phyloP scores from a whole-genome alignment of 306 rosid genomes.

The Trifolium fragiferum region DNA sequence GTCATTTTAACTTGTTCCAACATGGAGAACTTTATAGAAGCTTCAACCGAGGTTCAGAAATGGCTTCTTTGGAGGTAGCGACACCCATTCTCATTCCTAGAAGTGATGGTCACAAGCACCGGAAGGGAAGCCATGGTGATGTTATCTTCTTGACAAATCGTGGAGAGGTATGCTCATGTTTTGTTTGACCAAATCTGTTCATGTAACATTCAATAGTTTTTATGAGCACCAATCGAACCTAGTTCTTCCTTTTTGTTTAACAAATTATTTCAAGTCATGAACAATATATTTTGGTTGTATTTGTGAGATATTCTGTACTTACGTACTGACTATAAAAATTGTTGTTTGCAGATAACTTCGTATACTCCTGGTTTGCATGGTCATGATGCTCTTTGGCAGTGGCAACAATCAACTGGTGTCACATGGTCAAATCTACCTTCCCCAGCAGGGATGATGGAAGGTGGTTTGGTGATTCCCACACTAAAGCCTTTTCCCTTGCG shows the following conservation, averaged over 20 bases:
- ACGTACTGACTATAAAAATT: slow-evolving; percentile 18
- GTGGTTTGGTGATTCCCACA: slow-evolving; percentile 80
- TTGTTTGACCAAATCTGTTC: slow-evolving; percentile 30
- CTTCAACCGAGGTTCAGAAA: slow-evolving; percentile 66
- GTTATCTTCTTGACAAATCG: slow-evolving; percentile 95
- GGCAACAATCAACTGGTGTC: slow-evolving; percentile 89
- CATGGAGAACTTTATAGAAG: slow-evolving; percentile 84
- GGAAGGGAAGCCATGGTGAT: slow-evolving; percentile 98
- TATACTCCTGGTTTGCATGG: slow-evolving; percentile 93
- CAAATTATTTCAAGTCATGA: slow-evolving; percentile 20
- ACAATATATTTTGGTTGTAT: slow-evolving; percentile 4
- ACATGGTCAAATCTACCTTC: slow-evolving; percentile 98
- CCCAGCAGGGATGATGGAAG: slow-evolving; percentile 93
- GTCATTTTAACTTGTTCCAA: slow-evolving; percentile 83
- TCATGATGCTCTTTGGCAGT: slow-evolving; percentile 90
- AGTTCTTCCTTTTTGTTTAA: slow-evolving; percentile 20
- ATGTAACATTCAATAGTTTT: slow-evolving; percentile 19
- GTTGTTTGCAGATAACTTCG: slow-evolving; percentile 78
- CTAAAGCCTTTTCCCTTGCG: slow-evolving; percentile 81
- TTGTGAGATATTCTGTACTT: slow-evolving; percentile 18
- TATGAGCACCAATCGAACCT: slow-evolving; percentile 32
- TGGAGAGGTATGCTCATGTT: slow-evolving; percentile 80
- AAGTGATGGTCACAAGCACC: slow-evolving; percentile 88
- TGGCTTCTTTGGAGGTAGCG: slow-evolving; percentile 84
- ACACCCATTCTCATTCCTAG: slow-evolving; percentile 93